Evolutionary conservation across 2,329 filamentous ascomycete species (phyloP).

Genomic region (Cladosporium phlei): DNA sequence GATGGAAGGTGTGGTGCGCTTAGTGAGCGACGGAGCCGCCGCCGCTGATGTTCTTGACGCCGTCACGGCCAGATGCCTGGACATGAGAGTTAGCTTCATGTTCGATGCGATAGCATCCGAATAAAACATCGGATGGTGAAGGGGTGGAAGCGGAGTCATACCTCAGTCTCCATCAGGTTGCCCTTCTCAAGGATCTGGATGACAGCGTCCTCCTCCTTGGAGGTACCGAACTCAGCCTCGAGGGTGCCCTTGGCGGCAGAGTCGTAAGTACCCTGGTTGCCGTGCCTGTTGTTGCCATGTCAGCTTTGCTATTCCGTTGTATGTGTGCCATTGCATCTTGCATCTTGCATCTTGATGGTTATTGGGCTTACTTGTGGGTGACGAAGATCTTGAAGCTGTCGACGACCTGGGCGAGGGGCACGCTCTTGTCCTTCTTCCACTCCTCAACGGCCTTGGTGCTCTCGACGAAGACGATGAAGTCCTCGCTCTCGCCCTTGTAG

Average conservation of each 20-base stretch:
- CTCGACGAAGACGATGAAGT: constrained; percentile 65
- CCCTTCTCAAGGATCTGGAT: constrained; percentile 76
- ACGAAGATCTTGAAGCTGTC: constrained; percentile 84
- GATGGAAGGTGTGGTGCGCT: not conserved
- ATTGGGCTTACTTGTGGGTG: constrained; percentile 70
- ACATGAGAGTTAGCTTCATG: constrained; percentile 17
- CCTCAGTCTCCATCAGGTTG: constrained; percentile 57
- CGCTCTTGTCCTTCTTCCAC: constrained; percentile 74
- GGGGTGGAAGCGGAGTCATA: constrained; percentile 37
- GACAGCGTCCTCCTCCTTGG: constrained; percentile 73
- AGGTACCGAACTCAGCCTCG: constrained; percentile 82
- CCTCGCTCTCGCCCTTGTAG: constrained; percentile 70
- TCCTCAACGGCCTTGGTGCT: constrained; percentile 62
- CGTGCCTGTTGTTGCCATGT: constrained; percentile 57
- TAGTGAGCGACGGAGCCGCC: constrained; percentile 32
- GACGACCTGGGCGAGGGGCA: constrained; percentile 80
- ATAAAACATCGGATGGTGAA: not conserved
- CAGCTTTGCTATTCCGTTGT: not conserved
- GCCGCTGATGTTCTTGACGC: constrained; percentile 39
- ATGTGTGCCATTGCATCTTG: not conserved
- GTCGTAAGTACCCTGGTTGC: constrained; percentile 74
- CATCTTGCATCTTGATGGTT: no score
- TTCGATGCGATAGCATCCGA: not conserved
- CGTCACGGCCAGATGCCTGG: constrained; percentile 39
- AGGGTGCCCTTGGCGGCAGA: constrained; percentile 68